Evolutionary conservation across 2,329 filamentous ascomycete genomes (phyloP), one percentile per base, ranked within the genome.

Genomic region (Furcasterigmium furcatum): DNA sequence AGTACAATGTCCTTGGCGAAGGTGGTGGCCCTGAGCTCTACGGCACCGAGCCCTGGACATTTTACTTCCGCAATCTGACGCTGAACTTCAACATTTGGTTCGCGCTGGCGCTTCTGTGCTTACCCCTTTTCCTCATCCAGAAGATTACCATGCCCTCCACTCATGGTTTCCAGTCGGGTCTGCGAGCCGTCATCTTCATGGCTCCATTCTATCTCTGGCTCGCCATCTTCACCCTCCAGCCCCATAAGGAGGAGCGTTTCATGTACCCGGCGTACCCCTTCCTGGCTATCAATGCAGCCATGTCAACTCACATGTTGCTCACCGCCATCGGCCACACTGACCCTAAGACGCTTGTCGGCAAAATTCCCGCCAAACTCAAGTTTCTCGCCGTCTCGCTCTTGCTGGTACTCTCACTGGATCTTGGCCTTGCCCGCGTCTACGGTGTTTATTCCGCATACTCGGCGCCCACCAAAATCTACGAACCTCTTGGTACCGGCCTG

Each of bases 41-140:
- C 58, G 94, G 94, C 38, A 95, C 89, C 1, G 94, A 99, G 66
- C 89, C 92, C 2, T 97, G 92, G 94, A 86, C 91, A 44, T 99
- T 96, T 63, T 99, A 99, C 66, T 76, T 96, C 56, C 87, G 88
- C 56, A 99, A 99, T 58, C 71, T 99, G 36, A 71, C 86, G 14
- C 76, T 99, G 47, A 99, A 99, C 70, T 99, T 97, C 74, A 96
- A 97, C 61, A 67, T 95, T 39, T 97, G 91, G 90, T 91, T 96
- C 56, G 60, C 90, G 10, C 75, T 97, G 12, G 91, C 91, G 1
- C 65, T 96, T 39, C 61, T 80, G 5, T 81, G 87, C 1, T 69
- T 90, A 14, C 92, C 92, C 1, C 70, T 96, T 1, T 84, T 95
- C 52, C 54, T 88, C 0, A 53, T 91, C 0, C 89, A 95, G 55